Conservation (phyloP, 257 asterid species). For the Penstemon barbatus region DNA sequence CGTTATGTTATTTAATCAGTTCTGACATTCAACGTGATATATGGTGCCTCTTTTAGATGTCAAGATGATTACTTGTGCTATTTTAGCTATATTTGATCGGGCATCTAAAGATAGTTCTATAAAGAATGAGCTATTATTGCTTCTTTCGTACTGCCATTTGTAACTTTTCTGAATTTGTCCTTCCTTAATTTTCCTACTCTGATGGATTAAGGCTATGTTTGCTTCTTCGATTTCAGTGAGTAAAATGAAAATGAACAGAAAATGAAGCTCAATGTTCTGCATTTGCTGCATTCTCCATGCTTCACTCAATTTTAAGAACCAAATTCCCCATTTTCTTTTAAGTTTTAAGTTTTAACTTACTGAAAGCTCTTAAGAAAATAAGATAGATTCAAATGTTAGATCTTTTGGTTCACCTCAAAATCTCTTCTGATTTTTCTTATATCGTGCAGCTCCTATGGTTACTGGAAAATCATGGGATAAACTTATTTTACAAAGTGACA, state of each 20-base stretch:
- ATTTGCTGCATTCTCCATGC: background rate
- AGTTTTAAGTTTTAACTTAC: background rate
- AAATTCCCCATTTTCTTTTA: background rate
- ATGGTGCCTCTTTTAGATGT: constrained; percentile 14
- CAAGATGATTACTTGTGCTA: background rate
- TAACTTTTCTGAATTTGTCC: too few species aligned
- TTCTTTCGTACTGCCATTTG: too few species aligned
- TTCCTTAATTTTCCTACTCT: too few species aligned
- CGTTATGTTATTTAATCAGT: background rate
- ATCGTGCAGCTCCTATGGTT: constrained; percentile 56
- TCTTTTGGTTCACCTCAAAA: background rate
- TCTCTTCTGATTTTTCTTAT: constrained; percentile 14
- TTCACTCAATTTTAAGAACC: background rate
- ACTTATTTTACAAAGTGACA: constrained; percentile 54
- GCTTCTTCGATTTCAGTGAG: too few species aligned
- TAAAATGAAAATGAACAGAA: too few species aligned
- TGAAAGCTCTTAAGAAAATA: background rate
- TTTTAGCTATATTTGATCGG: background rate
- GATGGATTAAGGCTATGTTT: too few species aligned
- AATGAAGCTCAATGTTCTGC: too few species aligned
- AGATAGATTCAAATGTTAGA: background rate
- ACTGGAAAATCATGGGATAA: constrained; percentile 78
- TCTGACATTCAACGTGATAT: background rate
- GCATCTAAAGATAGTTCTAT: too few species aligned
- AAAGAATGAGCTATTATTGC: too few species aligned